phyloP scores from a whole-genome alignment of 768 basidiomycete genomes.

The Termitomyces sp. region DNA sequence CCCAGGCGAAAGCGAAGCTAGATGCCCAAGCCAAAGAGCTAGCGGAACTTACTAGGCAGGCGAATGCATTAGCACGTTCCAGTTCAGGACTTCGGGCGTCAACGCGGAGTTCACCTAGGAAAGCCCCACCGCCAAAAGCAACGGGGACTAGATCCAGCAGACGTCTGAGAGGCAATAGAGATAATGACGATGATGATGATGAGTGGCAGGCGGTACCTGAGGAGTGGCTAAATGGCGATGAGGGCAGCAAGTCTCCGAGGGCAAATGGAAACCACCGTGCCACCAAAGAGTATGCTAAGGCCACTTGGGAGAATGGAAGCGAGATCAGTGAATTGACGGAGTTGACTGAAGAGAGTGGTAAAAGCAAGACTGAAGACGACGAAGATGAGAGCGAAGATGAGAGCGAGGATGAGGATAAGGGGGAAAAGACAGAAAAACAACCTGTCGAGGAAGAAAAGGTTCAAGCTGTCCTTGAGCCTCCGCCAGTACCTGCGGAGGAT shows the following conservation, averaged over 20 bases:
- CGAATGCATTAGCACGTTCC: constrained; percentile 19
- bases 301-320: constrained; percentile 60
- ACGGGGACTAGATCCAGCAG: constrained; percentile 61
- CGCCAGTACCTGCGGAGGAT: constrained; percentile 4
- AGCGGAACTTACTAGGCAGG: constrained; percentile 54
- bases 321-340: constrained; percentile 74
- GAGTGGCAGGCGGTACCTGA: constrained; percentile 80
- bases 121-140: constrained; percentile 21
- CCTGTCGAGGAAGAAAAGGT: constrained; percentile 10
- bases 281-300: constrained; percentile 24
- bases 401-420: constrained; percentile 1
- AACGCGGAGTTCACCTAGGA: constrained; percentile 6
- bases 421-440: constrained; percentile 7
- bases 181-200: constrained; percentile 47
- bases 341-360: constrained; percentile 44
- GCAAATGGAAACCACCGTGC: constrained; percentile 10
- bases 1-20: constrained; percentile 63
- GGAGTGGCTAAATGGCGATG: constrained; percentile 51
- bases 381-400: constrained; percentile 9
- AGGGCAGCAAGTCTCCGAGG: constrained; percentile 4
- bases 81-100: constrained; percentile 8
- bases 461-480: background rate
- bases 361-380: constrained; percentile 10
- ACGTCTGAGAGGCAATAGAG: constrained; percentile 53
- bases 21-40: constrained; percentile 66